These are phyloP conservation scores for Vitis rotundifolia DNA, from an alignment of 164 flowering plant species.

Conservation along the genomic window DNA sequence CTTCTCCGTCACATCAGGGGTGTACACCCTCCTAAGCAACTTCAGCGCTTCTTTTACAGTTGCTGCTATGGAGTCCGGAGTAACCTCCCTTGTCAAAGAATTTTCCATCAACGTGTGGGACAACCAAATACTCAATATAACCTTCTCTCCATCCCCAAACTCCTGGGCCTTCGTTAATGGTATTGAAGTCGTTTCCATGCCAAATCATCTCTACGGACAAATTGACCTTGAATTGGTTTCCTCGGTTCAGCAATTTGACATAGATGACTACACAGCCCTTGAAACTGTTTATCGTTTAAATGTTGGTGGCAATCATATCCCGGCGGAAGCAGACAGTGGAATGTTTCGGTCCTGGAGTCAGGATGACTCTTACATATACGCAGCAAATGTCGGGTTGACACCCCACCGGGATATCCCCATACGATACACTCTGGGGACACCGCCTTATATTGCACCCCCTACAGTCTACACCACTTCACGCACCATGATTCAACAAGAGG, in stretches of 20 bases:
- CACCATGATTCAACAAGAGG: constrained; percentile 5
- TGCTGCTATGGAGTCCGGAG: too few relatives aligned
- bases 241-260: too few relatives aligned
- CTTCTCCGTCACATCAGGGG: constrained; percentile 24
- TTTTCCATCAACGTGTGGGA: too few relatives aligned
- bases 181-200: constrained; percentile 46
- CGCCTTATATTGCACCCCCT: constrained; percentile 24
- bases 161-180: constrained; percentile 48
- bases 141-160: too few relatives aligned
- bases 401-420: not conserved
- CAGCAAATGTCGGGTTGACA: not conserved
- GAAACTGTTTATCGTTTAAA: constrained; percentile 30
- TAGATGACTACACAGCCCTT: constrained; percentile 26
- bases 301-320: constrained; percentile 19
- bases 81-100: too few relatives aligned
- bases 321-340: constrained; percentile 10
- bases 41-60: constrained; percentile 39
- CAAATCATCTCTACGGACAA: constrained; percentile 16
- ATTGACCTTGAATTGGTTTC: not conserved
- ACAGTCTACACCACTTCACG: constrained; percentile 24
- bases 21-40: constrained; percentile 33
- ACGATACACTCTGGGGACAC: constrained; percentile 2
- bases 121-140: too few relatives aligned
- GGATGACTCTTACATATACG: constrained; percentile 1
- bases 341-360: constrained; percentile 22